Base-by-base conservation (phyloP, 2,329 filamentous ascomycete genomes). In the Venturia effusa region DNA sequence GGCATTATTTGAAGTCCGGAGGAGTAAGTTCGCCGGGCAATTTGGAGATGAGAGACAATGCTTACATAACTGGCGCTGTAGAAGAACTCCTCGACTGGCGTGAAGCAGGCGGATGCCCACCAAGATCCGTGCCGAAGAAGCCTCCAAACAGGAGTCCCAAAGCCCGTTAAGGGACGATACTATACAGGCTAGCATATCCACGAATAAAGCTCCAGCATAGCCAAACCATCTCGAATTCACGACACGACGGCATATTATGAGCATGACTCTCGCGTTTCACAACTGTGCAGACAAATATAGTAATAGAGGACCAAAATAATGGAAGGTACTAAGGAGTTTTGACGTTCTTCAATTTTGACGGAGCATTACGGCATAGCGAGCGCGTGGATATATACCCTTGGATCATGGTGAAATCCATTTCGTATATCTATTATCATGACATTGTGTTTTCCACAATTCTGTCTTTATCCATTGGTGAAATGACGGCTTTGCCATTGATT, bases 1-100 rank as follows among this genome's bases (percentile, higher is more conserved):
- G 55, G 62, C 39, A 37, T 37, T 66, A 22, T 66, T 66, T 24
- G 54, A 66, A 55, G 40, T 34, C 8, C 30, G 64, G 55, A 61
- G 63, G 34, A 61, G 63, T 64, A 64, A 24, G 63, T 34, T 37
- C 5, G 7, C 19, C 11, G 8, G 3, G 1, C 34, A 15, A 6
- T 8, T 55, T 15, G 19, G 45, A 17, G 40, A 22, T 15, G 27
- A 32, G 22, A 34, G 22, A 45, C 10, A 10, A 51, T 6, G 37
- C 45, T 54, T 40, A 64, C 24, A 57, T 24, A 51, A n/a, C 22
- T 24, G 17, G 17, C 30, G 24, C n/a, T 11, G n/a, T 40, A 64
- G 63, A 40, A 48, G 63, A 64, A 62, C 63, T 64, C 19, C 41
- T 64, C 57, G 59, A 64, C n/a, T 64, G 63, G 63, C 57, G 63